Evolutionary conservation across 2,329 filamentous ascomycete genomes (phyloP).

Genomic region (Penicillium sp.): DNA sequence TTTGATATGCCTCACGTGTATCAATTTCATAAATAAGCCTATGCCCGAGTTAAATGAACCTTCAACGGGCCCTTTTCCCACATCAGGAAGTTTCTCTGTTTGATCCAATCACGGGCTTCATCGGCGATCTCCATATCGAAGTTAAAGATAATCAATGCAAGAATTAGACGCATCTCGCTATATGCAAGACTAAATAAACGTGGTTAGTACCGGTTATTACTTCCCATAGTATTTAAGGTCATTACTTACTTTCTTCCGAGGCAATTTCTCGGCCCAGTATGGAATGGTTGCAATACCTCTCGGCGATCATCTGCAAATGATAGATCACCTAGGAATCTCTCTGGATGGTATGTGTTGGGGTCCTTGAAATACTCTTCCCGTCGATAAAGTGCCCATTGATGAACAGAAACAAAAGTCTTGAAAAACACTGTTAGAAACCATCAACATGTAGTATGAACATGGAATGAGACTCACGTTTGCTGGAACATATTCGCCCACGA

Average conservation of each 20-base stretch:
- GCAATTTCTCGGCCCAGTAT: conserved; percentile 52
- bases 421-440: no score
- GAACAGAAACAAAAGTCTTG: no score
- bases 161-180: conserved; percentile 52
- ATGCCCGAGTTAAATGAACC: conserved; percentile 30
- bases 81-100: no score
- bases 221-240: no score
- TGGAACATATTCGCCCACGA: no score
- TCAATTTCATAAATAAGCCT: background rate
- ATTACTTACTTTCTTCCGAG: conserved; percentile 51
- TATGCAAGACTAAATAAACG: conserved; percentile 47
- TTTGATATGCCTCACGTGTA: background rate
- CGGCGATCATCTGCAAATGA: conserved; percentile 35
- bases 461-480: no score
- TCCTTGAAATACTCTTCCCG: no score
- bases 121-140: conserved; percentile 47
- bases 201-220: background rate
- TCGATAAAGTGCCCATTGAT: no score
- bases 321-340: no score
- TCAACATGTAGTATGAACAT: no score
- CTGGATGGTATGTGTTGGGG: no score
- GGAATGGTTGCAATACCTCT: conserved; percentile 52
- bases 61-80: no score
- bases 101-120: conserved; percentile 26
- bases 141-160: conserved; percentile 51